Evolutionary conservation across 2,329 filamentous ascomycete genomes (phyloP), one percentile per base, ranked within the genome.

Genomic region (Xylaria sp.): DNA sequence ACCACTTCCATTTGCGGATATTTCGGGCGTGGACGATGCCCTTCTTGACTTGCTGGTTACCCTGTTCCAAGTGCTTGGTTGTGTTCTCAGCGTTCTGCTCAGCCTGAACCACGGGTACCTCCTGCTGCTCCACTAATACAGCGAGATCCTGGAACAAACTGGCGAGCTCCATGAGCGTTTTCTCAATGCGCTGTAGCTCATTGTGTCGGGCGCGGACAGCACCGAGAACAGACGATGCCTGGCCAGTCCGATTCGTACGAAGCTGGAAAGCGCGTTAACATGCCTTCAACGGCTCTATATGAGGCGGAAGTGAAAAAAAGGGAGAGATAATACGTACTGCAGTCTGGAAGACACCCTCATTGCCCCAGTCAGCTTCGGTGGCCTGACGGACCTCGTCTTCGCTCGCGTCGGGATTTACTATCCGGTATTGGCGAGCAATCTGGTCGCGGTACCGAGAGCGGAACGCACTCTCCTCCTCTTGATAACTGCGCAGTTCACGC

Each of bases 151-250:
- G 84, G 84, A 94, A 94, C 75, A 95, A 86, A 57, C 86, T 79
- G 32, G 89, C 86, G 51, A 95, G 87, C 79, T 95, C 91, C 44
- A 84, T 83, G 72, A 95, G 86, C 6, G 91, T 94, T 78, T 88
- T 86, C 81, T 95, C 92, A 74, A 96, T 95, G 80, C 89, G 89
- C 82, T 93, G 88, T 72, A 95, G 90, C 82, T 95, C 93, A 78
- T 92, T 93, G 84, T 95, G 93, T 65, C 93, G 92, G 46, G 92
- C 92, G 73, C 92, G 91, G 48, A 95, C 93, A 72, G 91, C 91
- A 72, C 92, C 92, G 59, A 95, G 89, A 8, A 94, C 89, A 18
- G 90, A 90, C 60, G 86, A 88, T 51, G 92, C 92, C 77, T 93
- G 91, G 65, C 90, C 91, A 54, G 88, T 89, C 73, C 91, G 91